These are phyloP conservation scores for Simplicillium aogashimaense DNA, from an alignment of 2,329 filamentous ascomycete genomes.

Conservation along the genomic window DNA sequence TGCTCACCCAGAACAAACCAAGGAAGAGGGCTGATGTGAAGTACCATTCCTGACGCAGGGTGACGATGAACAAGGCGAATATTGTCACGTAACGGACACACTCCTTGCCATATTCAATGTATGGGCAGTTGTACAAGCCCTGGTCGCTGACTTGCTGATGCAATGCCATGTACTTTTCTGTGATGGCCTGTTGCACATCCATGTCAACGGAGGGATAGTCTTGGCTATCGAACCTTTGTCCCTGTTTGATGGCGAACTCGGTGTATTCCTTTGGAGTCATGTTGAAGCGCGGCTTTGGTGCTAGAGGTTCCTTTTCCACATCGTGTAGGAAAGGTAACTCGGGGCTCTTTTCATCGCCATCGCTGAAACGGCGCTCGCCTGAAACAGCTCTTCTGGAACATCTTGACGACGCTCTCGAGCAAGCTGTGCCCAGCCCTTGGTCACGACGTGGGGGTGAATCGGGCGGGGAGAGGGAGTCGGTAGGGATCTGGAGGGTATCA, in stretches of 20 bases:
- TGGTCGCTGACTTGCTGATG: slow-evolving; percentile 43
- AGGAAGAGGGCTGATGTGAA: slow-evolving; percentile 45
- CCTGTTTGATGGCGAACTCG: slow-evolving; percentile 24
- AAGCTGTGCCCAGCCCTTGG: no score
- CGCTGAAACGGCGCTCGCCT: no score
- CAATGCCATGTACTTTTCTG: slow-evolving; percentile 42
- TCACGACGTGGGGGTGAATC: no score
- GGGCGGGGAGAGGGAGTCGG: no score
- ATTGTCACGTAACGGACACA: slow-evolving; percentile 40
- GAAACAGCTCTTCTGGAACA: no score
- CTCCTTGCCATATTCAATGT: slow-evolving; percentile 49
- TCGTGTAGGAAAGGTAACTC: no score
- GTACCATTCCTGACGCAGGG: slow-evolving; percentile 43
- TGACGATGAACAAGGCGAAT: slow-evolving; percentile 35
- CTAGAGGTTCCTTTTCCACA: no score
- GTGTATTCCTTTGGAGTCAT: slow-evolving; percentile 17
- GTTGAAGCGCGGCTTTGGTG: no score
- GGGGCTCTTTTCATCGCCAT: no score
- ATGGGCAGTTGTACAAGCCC: slow-evolving; percentile 50
- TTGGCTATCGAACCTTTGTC: slow-evolving; percentile 19
- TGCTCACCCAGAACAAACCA: slow-evolving; percentile 49
- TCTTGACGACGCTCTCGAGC: no score
- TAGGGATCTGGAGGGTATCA: no score
- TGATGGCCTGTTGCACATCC: slow-evolving; percentile 43
- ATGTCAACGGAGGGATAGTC: slow-evolving; percentile 44